Evolutionary conservation across 306 rosid genomes (phyloP).

Genomic region (Macrotyloma uniflorum): DNA sequence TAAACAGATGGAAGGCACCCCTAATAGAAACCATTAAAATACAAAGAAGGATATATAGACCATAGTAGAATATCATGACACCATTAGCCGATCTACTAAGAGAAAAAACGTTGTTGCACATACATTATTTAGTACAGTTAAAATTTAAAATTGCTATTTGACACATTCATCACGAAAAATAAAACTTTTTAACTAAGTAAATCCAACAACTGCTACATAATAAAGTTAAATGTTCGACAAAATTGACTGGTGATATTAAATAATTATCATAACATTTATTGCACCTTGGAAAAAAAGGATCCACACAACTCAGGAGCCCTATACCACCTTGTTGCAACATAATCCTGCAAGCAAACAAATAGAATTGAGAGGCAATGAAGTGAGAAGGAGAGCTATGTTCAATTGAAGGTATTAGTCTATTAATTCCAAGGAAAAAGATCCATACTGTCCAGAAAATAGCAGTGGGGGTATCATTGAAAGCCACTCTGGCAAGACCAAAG

Average conservation of each 20-base stretch:
- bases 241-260: constrained; percentile 33
- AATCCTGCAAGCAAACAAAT: constrained; percentile 67
- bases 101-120: background rate
- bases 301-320: constrained; percentile 99
- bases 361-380: constrained; percentile 24
- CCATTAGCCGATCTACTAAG: background rate
- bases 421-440: constrained; percentile 27
- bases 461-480: constrained; percentile 97
- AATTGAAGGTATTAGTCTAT: constrained; percentile 22
- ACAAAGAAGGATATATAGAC: background rate
- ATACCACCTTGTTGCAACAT: constrained; percentile 99
- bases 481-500: constrained; percentile 99
- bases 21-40: background rate
- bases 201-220: background rate
- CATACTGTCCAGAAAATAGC: constrained; percentile 99
- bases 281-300: constrained; percentile 97
- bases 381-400: constrained; percentile 22
- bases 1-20: background rate
- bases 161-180: background rate
- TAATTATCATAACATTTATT: constrained; percentile 22
- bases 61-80: background rate
- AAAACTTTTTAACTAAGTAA: background rate
- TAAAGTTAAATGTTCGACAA: background rate
- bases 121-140: background rate
- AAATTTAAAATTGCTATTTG: background rate